Evolutionary conservation across 73 alveolate species (phyloP).

Genomic region (Paramecium primaurelia): DNA sequence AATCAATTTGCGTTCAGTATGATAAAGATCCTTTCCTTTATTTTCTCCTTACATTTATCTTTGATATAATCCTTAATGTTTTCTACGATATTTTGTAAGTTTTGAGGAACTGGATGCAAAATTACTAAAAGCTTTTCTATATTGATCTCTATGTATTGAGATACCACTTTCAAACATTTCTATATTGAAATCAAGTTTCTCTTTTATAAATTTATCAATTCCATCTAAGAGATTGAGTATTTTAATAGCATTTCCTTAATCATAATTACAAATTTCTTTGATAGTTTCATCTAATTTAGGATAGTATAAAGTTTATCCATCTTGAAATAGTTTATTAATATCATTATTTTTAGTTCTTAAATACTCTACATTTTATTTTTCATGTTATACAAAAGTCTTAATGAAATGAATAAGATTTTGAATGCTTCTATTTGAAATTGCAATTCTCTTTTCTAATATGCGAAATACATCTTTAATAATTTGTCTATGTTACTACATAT

Average conservation of each 20-base stretch:
- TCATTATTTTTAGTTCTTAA: not conserved
- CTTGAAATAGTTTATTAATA: not conserved
- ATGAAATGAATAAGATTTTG: not conserved
- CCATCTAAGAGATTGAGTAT: not conserved
- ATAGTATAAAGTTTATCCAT: not conserved
- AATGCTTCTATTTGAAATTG: slow-evolving; percentile 23
- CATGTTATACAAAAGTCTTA: slow-evolving; percentile 25
- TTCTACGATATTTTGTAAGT: not conserved
- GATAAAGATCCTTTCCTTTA: slow-evolving; percentile 7
- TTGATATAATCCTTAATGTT: not conserved
- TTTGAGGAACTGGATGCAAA: not conserved
- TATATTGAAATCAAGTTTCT: not conserved
- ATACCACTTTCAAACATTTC: not conserved
- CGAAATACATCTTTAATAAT: slow-evolving; percentile 4
- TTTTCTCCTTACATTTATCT: not conserved
- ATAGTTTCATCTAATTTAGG: not conserved
- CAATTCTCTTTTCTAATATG: not conserved
- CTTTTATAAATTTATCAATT: not conserved
- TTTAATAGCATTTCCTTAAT: slow-evolving; percentile 13
- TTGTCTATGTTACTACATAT: not conserved
- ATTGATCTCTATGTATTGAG: not conserved
- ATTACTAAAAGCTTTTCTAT: not conserved
- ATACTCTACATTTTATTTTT: not conserved
- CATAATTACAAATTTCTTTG: slow-evolving; percentile 25
- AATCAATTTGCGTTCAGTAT: not conserved